Conservation (phyloP, 2,329 filamentous ascomycete species). For the Microdochium nivale region DNA sequence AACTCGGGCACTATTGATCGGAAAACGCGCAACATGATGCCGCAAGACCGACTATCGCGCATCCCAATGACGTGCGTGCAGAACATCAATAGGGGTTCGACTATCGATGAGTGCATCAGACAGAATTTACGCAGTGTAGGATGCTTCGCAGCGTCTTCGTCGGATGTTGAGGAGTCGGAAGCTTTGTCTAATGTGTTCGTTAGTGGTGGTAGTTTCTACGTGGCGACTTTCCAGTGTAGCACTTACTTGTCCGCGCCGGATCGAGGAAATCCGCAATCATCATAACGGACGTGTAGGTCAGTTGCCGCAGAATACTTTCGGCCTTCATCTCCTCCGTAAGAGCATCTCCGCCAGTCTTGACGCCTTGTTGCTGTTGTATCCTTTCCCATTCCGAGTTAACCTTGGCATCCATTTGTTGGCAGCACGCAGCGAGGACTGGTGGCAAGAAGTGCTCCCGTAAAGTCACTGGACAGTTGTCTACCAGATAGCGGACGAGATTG, state of each 20-base stretch:
- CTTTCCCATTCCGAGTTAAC: slow-evolving; percentile 80
- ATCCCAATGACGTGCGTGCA: slow-evolving; percentile 85
- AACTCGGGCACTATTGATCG: slow-evolving; percentile 80
- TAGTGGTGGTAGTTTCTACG: not conserved
- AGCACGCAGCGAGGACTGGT: slow-evolving; percentile 72
- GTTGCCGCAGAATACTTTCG: slow-evolving; percentile 86
- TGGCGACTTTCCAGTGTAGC: not conserved
- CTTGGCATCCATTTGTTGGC: slow-evolving; percentile 79
- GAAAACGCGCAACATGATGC: slow-evolving; percentile 78
- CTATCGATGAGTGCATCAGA: slow-evolving; percentile 64
- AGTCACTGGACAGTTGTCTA: slow-evolving; percentile 82
- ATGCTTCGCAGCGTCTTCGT: slow-evolving; percentile 20
- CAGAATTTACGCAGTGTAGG: slow-evolving; percentile 74
- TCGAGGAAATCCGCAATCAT: slow-evolving; percentile 88
- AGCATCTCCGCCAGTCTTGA: slow-evolving; percentile 63
- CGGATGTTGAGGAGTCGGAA: slow-evolving; percentile 10
- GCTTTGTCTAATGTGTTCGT: slow-evolving; percentile 12
- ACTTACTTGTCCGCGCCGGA: slow-evolving; percentile 56
- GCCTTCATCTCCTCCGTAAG: slow-evolving; percentile 96
- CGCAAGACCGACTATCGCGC: slow-evolving; percentile 81
- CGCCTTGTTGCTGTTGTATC: slow-evolving; percentile 54
- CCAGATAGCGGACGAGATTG: slow-evolving; percentile 78
- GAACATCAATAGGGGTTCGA: slow-evolving; percentile 85
- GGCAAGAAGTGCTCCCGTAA: slow-evolving; percentile 75
- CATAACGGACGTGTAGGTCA: slow-evolving; percentile 86